Evolutionary conservation across 352 stramenopile species (phyloP), one percentile per base, ranked within the genome.

Genomic region (Pythium phragmitis): DNA sequence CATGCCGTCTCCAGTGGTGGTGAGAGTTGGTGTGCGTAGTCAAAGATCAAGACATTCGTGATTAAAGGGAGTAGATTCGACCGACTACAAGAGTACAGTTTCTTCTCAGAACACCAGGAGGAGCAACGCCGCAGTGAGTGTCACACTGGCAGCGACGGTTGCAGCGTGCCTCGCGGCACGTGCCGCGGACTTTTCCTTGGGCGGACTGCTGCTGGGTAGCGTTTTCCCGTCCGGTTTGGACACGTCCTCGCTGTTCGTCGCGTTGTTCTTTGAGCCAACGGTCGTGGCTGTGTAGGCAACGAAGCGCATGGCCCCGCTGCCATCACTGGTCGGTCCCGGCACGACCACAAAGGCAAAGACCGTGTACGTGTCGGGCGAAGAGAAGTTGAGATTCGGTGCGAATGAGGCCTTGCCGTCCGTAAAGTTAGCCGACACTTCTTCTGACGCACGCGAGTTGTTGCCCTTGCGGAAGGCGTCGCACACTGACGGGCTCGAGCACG

Each of bases 381-480:
- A 45, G 19, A 60, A 60, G 53, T 51, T 60, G 39, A 60, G 43
- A 14, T 14, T 51, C 4, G 53, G 53, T 7, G 53, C 17, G 53
- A 60, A 60, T 39, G 9, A 8, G 21, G 41, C 41, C 41, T 51
- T 49, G 53, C 43, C 30, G 16, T 41, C 26, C 21, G 53, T 60
- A 16, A 60, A 60, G 21, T 26, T 60, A 3, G 12, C 41, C 16
- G 37, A 36, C n/a, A 16, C 21, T 28, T 60, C 39, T 26, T 39
- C 28, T 1, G 53, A 60, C 13, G 14, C 43, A n/a, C n/a, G 39
- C 8, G 39, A 41, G 53, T 19, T 51, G 41, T 48, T 60, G 53
- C 53, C 52, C 36, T 59, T 49, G 41, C 53, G 39, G 53, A 60
- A 60, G 12, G 43, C 41, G 41, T 60, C 53, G 17, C 53, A 60